Base-by-base conservation (phyloP, 2,329 filamentous ascomycete species). In the Ceratocystis diversiconidia region DNA sequence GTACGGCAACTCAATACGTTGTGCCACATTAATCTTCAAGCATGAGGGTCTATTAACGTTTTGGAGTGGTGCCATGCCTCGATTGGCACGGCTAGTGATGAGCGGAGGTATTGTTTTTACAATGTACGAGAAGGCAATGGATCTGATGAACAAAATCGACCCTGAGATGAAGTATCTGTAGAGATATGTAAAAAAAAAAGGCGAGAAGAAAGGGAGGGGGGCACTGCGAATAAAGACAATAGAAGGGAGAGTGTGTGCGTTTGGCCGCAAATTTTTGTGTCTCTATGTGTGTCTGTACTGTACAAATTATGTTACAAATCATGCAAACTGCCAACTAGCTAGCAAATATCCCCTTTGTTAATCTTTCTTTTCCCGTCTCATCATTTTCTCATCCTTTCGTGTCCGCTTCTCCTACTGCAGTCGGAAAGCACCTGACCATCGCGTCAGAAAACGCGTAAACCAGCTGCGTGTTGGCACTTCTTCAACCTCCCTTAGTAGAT, bases 101-200 rank as follows among this genome's bases (percentile, higher is more conserved):
- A 96, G 91, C 72, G 94, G 94, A 65, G 94, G 94, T 19, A 96
- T 99, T 72, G 94, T 99, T 50, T 99, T 99, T 73, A 95, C 94
- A 25, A 95, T 97, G 86, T 94, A 96, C 74, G 92, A 97, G 79
- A 96, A 96, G 82, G 89, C 87, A 67, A 97, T 97, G 79, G 92
- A 96, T 64, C 71, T 91, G 66, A 85, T 99, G 79, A 84, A 90
- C 71, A 80, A 74, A 72, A 67, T 92, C 63, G 94, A 99, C 74
- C 94, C 94, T 0, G 83, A 95, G 71, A 85, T 85, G 73, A 87
- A 82, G 74, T 96, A 95, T 73, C 83, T 97, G 69, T 95, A 78
- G 43, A 43, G 7, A 19, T 7, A 17, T 4, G n/a, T 10, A 7
- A 5, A 28, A 28, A 52, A 32, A 36, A n/a, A 15, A 30, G 17